phyloP scores from a whole-genome alignment of 2,329 filamentous ascomycete genomes.

The Aspergillus neoniger region DNA sequence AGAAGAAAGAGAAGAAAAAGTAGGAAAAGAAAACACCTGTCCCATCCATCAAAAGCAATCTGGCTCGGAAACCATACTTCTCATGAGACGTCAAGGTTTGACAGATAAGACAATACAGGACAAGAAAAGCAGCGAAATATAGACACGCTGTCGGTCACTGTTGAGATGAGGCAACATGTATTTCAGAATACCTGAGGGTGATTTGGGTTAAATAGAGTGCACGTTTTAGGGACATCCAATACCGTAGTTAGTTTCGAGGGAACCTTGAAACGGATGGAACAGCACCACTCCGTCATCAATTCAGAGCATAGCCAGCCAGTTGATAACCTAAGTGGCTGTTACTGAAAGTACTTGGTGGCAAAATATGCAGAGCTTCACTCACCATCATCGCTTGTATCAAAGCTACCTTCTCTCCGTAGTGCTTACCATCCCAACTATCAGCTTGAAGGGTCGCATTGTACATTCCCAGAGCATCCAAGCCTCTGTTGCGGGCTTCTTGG shows the following conservation, averaged over 20 bases:
- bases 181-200: neutral
- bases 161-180: neutral
- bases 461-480: constrained; percentile 46
- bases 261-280: neutral
- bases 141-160: neutral
- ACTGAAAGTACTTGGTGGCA: constrained; percentile 7
- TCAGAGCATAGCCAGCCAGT: constrained; percentile 26
- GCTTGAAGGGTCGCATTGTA: constrained; percentile 49
- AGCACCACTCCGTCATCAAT: too few relatives aligned
- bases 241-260: neutral
- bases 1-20: neutral
- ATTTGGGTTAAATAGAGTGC: neutral
- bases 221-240: neutral
- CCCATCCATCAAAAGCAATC: neutral
- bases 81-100: neutral
- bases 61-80: neutral
- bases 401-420: constrained; percentile 43
- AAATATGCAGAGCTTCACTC: constrained; percentile 13
- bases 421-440: constrained; percentile 40
- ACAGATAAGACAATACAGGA: neutral
- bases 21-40: neutral
- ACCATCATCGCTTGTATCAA: constrained; percentile 50
- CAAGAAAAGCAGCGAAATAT: neutral
- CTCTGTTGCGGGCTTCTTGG: constrained; percentile 34
- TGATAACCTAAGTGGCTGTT: constrained; percentile 21